Base-by-base conservation (phyloP, 2,329 filamentous ascomycete genomes). In the Neonectria faginata region DNA sequence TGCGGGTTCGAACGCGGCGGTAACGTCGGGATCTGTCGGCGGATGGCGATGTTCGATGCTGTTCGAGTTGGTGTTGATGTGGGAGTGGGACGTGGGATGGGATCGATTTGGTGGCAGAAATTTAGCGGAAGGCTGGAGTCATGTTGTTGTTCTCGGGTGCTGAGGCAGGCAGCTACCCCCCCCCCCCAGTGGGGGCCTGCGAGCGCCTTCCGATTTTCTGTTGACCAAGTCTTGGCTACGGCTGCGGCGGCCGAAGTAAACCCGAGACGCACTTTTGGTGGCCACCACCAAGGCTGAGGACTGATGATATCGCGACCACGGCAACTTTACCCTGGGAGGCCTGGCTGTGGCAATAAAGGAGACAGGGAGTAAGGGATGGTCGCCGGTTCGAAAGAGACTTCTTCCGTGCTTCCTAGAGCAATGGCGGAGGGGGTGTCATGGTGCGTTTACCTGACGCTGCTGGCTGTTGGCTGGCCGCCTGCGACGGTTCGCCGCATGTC, bases 91-190 rank as follows among this genome's bases (percentile, higher is more conserved):
- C 70, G 65, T 69, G 57, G 58, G 65, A 50, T 73, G 64, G 72
- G 52, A 31, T 59, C 51, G 50, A 56, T 44, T 67, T 67, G 65
- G 72, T 71, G 70, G 72, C 69, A 74, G 72, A 74, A 73, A 74
- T 74, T 74, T 74, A 72, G 71, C 62, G 71, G 69, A 68, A 60
- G 58, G 72, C 72, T 74, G 70, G 42, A 55, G 56, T 56, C 56
- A 72, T 74, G 70, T 70, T 72, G 70, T 73, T 71, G 65, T 58
- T 71, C 48, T 73, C 63, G 68, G 71, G 63, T 60, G 67, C 61
- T 70, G 65, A 64, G 61, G 61, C 51, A 59, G 61, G 56, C 61
- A 64, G 61, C 61, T 64, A 64, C 48, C 47, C 48, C 47, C 44
- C 53, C 48, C 47, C 48, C 47, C 44, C 53, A 48, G 51, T 33